Evolutionary conservation across 2,329 filamentous ascomycete genomes (phyloP).

Genomic region (Penicillium fuscoglaucum): DNA sequence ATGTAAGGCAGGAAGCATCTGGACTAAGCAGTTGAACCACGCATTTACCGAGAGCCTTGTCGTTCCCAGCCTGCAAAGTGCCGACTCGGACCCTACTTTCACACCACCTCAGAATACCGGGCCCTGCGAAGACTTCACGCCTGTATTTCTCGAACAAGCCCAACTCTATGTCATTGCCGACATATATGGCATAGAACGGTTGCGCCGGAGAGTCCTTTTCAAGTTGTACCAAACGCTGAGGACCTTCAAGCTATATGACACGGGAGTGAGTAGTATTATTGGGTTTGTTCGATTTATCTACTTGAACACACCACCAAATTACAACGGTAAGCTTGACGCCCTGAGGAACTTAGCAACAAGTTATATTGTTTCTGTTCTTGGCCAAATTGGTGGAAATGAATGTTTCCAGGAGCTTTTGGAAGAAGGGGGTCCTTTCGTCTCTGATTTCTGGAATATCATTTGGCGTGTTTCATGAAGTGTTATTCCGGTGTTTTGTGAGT

Average conservation of each 20-base stretch:
- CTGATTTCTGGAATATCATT: constrained; percentile 16
- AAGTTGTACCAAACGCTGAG: constrained; percentile 30
- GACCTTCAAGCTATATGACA: constrained; percentile 13
- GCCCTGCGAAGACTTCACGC: constrained; percentile 29
- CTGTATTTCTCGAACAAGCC: constrained; percentile 43
- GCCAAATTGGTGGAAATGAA: constrained; percentile 15
- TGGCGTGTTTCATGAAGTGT: not conserved
- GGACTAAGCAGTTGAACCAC: constrained; percentile 6
- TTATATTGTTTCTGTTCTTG: constrained; percentile 27
- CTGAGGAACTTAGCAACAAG: constrained; percentile 22
- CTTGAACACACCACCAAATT: constrained; percentile 31
- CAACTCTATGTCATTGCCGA: constrained; percentile 45
- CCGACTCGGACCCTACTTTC: constrained; percentile 6
- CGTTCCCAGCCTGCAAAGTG: not conserved
- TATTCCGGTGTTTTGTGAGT: too few relatives aligned
- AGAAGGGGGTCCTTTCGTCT: constrained; percentile 21
- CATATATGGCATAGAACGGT: constrained; percentile 38
- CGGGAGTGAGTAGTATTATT: constrained; percentile 31
- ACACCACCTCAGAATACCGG: constrained; percentile 12
- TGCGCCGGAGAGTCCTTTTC: constrained; percentile 33
- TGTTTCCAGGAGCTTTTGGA: constrained; percentile 17
- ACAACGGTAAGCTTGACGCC: not conserved
- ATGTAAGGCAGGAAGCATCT: constrained; percentile 11
- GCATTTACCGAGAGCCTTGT: constrained; percentile 4
- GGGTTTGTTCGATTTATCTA: constrained; percentile 41